Conservation (phyloP, 176 grass and related monocot genomes). For the Aechmea fasciata region DNA sequence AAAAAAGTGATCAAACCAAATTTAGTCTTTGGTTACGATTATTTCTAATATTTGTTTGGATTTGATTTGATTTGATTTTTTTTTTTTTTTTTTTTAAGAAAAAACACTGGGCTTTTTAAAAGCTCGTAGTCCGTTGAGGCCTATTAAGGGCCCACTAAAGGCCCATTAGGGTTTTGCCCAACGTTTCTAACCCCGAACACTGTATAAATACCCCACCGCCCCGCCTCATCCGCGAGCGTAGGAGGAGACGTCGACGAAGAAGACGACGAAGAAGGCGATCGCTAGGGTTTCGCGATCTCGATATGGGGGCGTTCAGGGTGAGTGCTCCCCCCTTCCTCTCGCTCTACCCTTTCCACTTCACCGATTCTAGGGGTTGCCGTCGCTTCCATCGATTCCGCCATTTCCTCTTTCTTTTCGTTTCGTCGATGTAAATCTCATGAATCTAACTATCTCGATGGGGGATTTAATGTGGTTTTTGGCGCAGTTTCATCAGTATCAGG, state of each 20-base stretch:
- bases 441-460: slow-evolving; percentile 2
- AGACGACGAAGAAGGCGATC: neutral
- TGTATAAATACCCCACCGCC: neutral
- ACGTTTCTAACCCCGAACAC: neutral
- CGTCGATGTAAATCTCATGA: neutral
- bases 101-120: too few relatives aligned
- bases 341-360: neutral
- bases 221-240: neutral
- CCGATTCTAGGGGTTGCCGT: neutral
- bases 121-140: too few relatives aligned
- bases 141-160: too few relatives aligned
- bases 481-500: slow-evolving; percentile 99
- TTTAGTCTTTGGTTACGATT: too few relatives aligned
- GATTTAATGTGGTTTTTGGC: slow-evolving; percentile 6
- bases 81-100: too few relatives aligned
- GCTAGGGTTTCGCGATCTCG: slow-evolving; percentile 11
- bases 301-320: slow-evolving; percentile 82
- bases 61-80: too few relatives aligned
- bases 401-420: neutral
- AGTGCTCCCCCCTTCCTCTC: neutral
- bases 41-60: too few relatives aligned
- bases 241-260: neutral
- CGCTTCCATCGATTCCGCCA: neutral
- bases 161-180: slow-evolving; percentile 2
- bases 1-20: too few relatives aligned